Evolutionary conservation across 257 asterid genomes (phyloP), one percentile per base, ranked within the genome.

Genomic region (Przewalskia tangutica): DNA sequence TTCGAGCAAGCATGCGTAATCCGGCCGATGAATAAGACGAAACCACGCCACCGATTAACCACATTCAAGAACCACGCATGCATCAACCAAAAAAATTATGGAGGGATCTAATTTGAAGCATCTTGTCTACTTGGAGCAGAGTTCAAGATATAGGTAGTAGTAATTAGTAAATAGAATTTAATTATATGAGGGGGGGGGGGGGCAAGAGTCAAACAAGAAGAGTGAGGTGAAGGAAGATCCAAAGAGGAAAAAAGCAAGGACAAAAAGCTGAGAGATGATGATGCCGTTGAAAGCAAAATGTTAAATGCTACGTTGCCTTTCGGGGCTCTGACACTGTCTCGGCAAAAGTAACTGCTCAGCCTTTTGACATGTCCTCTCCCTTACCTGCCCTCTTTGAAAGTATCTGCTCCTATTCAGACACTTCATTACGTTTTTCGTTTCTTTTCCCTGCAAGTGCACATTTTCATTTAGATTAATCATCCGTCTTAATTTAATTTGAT

Each of bases 261-360:
- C 80, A 84, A 62, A 83, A 86, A 83, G 85, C 81, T 80, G 81
- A 84, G 7, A 83, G 50, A 71, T 50, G 80, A 89, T 86, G 92
- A 92, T 91, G 91, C 95, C 85, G 91, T 89, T 89, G 98, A 91
- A 90, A 93, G 97, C 94, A 93, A 93, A 92, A 92, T 92, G 98
- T 93, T 97, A 92, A 92, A 92, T 87, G 77, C 97, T 90, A 93
- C 83, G 84, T 89, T 90, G 90, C 88, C 85, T 88, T 86, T 85
- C 54, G 90, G 92, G 88, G 32, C 32, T 27, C 55, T 44, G 27
- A 44, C 77, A 46, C 51, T 80, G 76, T 83, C 86, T 60, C 73
- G 70, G 44, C 46, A 6, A 53, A 56, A 46, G 17, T 79, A 83
- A 51, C 80, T 77, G 67, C 84, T 82, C 89, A 78, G 81, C 89